Evolutionary conservation across 148 eudicot species (phyloP), one percentile per base, ranked within the genome.

Genomic region (Chenopodium quinoa): DNA sequence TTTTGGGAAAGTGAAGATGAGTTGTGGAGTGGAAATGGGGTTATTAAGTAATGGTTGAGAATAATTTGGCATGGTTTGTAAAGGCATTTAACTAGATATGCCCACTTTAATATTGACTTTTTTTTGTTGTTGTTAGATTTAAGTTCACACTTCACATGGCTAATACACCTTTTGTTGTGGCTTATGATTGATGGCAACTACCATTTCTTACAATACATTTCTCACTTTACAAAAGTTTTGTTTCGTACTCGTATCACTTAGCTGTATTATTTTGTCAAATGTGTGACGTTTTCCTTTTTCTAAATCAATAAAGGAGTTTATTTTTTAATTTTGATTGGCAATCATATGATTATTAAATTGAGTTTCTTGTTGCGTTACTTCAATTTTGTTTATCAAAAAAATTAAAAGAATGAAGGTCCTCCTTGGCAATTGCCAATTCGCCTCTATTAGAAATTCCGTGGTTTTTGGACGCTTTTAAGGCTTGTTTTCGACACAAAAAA

Each of bases 111-210:
- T 34, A 19, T 37, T 40, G 75, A 22, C 27, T 71, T 71, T 71
- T 71, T 71, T 19, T 71, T 31, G 32, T 20, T 23, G 9, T 70
- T 17, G 37, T 34, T 34, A 34, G 75, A 11, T 71, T 71, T 20
- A 71, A 34, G 75, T 71, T 71, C 25, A 71, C 75, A 22, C 52
- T 71, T 71, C 75, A 71, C 75, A 71, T 40, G 75, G 75, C 25
- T 11, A 20, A 44, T 44, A 10, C n/a, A 22, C 48, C 75, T 71
- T 40, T 7, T 71, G 75, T 71, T 71, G 75, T 40, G 75, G 50
- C 75, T n/a, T 66, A 66, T 71, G 50, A 71, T 71, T 71, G 52
- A 71, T 71, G 46, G 13, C 48, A 27, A 34, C 22, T 14, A 34
- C 48, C 40, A 4, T 34, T 70, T 32, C 20, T 70, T 70, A 22